A percentile compares a stretch with the other conserved stretches of the same genome.
Conservation (phyloP, 2,329 filamentous ascomycete genomes). For the Plenodomus biglobosus region DNA sequence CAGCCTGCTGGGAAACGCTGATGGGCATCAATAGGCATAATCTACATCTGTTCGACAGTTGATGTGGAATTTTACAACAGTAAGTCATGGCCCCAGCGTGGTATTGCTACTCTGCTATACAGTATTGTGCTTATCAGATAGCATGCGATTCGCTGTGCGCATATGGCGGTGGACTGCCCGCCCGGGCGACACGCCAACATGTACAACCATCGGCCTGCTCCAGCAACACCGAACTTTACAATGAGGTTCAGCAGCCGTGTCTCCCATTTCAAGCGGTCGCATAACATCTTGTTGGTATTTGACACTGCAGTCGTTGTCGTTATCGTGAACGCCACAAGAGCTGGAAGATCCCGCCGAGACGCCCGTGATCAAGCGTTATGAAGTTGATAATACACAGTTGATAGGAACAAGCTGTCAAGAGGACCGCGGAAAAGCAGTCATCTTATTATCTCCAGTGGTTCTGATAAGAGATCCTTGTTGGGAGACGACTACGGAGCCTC, state of each 20-base stretch:
- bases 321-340: not conserved
- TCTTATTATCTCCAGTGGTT: slow-evolving; percentile 27
- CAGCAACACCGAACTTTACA: no score
- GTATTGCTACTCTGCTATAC: not conserved
- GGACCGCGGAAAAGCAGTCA: slow-evolving; percentile 38
- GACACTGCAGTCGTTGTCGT: no score
- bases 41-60: not conserved
- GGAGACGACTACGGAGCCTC: slow-evolving; percentile 13
- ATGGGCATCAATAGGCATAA: slow-evolving; percentile 5
- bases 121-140: slow-evolving; percentile 1
- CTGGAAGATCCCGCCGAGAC: slow-evolving; percentile 3
- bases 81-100: not conserved
- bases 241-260: no score
- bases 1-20: slow-evolving; percentile 6
- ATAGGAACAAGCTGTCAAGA: slow-evolving; percentile 28
- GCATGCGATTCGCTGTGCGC: not conserved
- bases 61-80: not conserved
- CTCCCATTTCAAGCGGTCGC: no score
- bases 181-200: not conserved
- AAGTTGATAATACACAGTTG: slow-evolving; percentile 6
- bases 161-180: not conserved
- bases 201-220: not conserved
- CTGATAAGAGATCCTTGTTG: slow-evolving; percentile 35
- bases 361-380: slow-evolving; percentile 1
- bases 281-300: no score